A percentile compares a stretch with the other conserved stretches of the same genome.
Conservation (phyloP, 176 grass and related monocot genomes). For the Phoenix roebelenii region DNA sequence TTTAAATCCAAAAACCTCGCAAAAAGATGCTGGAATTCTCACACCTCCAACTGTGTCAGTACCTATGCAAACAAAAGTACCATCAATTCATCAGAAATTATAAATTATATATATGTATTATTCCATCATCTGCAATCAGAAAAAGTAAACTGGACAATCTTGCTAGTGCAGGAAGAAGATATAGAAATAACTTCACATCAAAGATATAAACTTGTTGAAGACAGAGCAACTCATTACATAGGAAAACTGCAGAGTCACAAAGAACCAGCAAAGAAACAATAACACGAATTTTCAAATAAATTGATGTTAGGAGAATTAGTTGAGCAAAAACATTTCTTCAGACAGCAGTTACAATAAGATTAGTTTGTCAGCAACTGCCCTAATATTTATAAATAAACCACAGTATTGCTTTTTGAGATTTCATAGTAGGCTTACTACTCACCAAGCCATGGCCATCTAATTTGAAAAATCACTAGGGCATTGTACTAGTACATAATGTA, state of each 20-base stretch:
- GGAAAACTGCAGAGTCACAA: too few relatives aligned
- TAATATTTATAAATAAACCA: background rate
- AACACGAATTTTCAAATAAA: too few relatives aligned
- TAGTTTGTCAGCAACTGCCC: background rate
- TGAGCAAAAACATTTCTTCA: background rate
- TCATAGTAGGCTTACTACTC: too few relatives aligned
- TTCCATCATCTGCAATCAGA: too few relatives aligned
- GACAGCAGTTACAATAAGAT: background rate
- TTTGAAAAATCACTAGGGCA: too few relatives aligned
- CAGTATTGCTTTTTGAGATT: too few relatives aligned
- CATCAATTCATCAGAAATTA: background rate
- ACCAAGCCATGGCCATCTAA: too few relatives aligned
- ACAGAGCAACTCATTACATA: too few relatives aligned
- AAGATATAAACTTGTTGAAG: background rate
- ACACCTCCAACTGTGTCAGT: conserved; percentile 82
- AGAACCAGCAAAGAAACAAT: too few relatives aligned
- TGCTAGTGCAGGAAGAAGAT: background rate
- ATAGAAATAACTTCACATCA: background rate
- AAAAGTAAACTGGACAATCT: background rate
- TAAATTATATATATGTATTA: background rate
- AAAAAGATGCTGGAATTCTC: conserved; percentile 88
- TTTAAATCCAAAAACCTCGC: conserved; percentile 70
- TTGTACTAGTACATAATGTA: too few relatives aligned
- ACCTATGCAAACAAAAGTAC: conserved; percentile 27
- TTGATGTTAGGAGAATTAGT: too few relatives aligned